A percentile compares a stretch with the other conserved stretches of the same genome.
phyloP scores from a whole-genome alignment of 2,329 filamentous ascomycete genomes.

The Xylariomycetidae sp. region DNA sequence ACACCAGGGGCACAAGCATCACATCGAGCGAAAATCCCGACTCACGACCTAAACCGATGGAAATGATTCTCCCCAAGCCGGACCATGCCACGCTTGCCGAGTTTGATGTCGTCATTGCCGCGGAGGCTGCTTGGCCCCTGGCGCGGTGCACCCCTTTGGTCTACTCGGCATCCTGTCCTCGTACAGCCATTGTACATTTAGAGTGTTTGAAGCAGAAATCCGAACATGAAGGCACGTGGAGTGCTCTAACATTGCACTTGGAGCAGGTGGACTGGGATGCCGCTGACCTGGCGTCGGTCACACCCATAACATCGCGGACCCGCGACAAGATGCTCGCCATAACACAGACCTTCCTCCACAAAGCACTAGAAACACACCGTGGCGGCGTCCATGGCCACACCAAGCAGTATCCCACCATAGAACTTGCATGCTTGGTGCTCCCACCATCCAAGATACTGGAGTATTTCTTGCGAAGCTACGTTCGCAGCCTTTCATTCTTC shows the following conservation, averaged over 20 bases:
- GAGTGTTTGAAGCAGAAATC: conserved; percentile 47
- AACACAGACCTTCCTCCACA: conserved; percentile 65
- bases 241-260: conserved; percentile 37
- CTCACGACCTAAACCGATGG: conserved; percentile 24
- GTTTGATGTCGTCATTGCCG: conserved; percentile 41
- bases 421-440: conserved; percentile 60
- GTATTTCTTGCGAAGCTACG: conserved; percentile 62
- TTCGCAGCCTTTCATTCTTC: conserved; percentile 61
- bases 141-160: conserved; percentile 45
- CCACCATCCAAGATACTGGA: conserved; percentile 63
- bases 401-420: conserved; percentile 39
- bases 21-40: conserved; percentile 37
- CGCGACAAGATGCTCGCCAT: conserved; percentile 68
- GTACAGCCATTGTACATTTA: conserved; percentile 47
- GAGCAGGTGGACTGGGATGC: conserved; percentile 32
- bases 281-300: conserved; percentile 35
- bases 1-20: conserved; percentile 44
- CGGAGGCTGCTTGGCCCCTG: conserved; percentile 47
- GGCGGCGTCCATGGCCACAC: conserved; percentile 38
- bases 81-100: conserved; percentile 34
- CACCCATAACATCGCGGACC: conserved; percentile 44
- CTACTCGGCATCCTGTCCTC: conserved; percentile 40
- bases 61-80: conserved; percentile 22
- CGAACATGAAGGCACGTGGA: conserved; percentile 44
- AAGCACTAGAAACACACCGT: conserved; percentile 64